Evolutionary conservation across 352 stramenopile species (phyloP).

Genomic region (Phytophthora pinifolia): DNA sequence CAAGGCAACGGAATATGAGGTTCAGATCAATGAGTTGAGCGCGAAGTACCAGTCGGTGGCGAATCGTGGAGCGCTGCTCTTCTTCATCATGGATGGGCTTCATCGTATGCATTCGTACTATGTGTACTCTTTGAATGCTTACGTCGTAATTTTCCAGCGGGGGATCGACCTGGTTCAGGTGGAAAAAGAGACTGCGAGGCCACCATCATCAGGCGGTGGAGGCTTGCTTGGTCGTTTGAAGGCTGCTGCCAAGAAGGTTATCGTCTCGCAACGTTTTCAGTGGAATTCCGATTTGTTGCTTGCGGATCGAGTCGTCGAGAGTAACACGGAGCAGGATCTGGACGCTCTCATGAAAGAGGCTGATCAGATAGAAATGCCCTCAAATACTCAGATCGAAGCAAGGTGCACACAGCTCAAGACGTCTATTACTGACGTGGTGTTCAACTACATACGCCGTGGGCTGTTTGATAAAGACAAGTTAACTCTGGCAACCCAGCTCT

Average conservation of each 20-base stretch:
- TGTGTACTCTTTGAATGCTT: slow-evolving; percentile 95
- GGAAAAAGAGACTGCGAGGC: slow-evolving; percentile 30
- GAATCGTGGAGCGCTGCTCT: slow-evolving; percentile 90
- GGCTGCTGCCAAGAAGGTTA: slow-evolving; percentile 82
- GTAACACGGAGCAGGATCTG: slow-evolving; percentile 54
- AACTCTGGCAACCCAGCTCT: slow-evolving; percentile 90
- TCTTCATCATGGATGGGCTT: slow-evolving; percentile 95
- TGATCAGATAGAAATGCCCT: slow-evolving; percentile 64
- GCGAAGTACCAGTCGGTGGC: slow-evolving; percentile 93
- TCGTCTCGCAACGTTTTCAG: slow-evolving; percentile 82
- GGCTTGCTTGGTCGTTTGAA: slow-evolving; percentile 67
- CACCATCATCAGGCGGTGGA: slow-evolving; percentile 21
- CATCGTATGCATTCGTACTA: slow-evolving; percentile 95
- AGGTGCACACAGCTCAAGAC: slow-evolving; percentile 58
- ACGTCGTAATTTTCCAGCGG: slow-evolving; percentile 94
- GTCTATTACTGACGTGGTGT: slow-evolving; percentile 88
- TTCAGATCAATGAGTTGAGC: slow-evolving; percentile 83
- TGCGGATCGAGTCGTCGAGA: slow-evolving; percentile 63
- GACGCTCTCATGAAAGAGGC: slow-evolving; percentile 62
- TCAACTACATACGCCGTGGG: slow-evolving; percentile 94
- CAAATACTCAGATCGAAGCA: slow-evolving; percentile 46
- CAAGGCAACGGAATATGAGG: slow-evolving; percentile 72
- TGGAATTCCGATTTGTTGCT: slow-evolving; percentile 87
- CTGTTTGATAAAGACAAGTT: slow-evolving; percentile 95
- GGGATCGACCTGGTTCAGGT: slow-evolving; percentile 90